Conservation (phyloP, 257 asterid genomes). For the Nicotiana undulata region DNA sequence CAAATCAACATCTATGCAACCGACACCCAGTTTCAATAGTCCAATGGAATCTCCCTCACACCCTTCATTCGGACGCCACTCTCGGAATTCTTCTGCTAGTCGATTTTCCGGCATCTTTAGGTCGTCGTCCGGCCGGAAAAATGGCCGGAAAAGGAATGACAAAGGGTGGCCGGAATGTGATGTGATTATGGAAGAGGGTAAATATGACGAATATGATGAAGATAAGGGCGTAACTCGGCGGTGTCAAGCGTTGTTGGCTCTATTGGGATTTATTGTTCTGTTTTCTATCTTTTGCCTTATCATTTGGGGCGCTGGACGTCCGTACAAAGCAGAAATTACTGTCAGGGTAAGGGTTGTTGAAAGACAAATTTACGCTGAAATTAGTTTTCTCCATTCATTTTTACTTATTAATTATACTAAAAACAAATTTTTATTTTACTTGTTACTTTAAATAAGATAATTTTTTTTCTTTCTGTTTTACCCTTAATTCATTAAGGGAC, state of each 20-base stretch:
- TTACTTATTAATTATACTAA: too few species aligned
- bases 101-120: constrained; percentile 90
- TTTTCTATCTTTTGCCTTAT: constrained; percentile 80
- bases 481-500: too few species aligned
- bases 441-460: too few species aligned
- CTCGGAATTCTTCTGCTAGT: constrained; percentile 86
- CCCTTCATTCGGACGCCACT: constrained; percentile 91
- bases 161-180: constrained; percentile 98
- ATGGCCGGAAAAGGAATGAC: constrained; percentile 65
- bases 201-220: constrained; percentile 65
- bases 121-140: constrained; percentile 79
- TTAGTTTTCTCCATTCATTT: too few species aligned
- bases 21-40: constrained; percentile 78
- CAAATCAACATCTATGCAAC: constrained; percentile 76
- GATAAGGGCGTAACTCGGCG: constrained; percentile 53
- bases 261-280: constrained; percentile 55
- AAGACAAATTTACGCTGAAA: too few species aligned
- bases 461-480: too few species aligned
- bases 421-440: too few species aligned
- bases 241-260: constrained; percentile 67
- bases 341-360: too few species aligned
- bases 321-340: constrained; percentile 50
- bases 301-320: constrained; percentile 91
- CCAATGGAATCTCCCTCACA: constrained; percentile 98
- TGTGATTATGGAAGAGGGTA: constrained; percentile 86